Base-by-base conservation (phyloP, 805 yeast species). In the Metschnikowia koreensis region DNA sequence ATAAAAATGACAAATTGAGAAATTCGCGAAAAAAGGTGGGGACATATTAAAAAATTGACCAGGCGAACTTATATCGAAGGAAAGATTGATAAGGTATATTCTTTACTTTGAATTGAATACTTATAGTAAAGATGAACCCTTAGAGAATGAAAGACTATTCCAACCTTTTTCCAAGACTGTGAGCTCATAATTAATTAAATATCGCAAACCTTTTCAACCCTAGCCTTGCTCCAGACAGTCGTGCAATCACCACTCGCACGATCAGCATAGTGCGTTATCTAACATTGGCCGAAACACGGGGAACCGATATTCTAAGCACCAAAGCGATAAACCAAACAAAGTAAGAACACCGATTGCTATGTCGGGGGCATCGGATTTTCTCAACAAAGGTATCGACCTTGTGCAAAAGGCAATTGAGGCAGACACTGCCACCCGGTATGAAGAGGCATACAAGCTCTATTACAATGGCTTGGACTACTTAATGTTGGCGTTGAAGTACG, bases 371-470 rank as follows among this genome's bases (percentile, higher is more conserved):
- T 57, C 75, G 28, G 97, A 93, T 65, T 93, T 93, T 67, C 79
- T 94, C 40, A 84, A 87, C 53, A 94, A 94, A 66, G 99, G 97
- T n/a, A 91, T 94, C 26, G 97, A 91, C 56, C 78, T 91, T 37
- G 96, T 94, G 16, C 96, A 91, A 66, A 87, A 86, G 68, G 99
- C 99, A 26, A 91, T 94, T 50, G 97, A 91, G 66, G 90, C 96
- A 6, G 99, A 94, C 66, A 83, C 89, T 15, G 91, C 91, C 26
- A 86, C 93, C 47, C 80, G 86, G 58, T 93, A 92, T 62, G 97
- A 89, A 48, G 98, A 94, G 60, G 98, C 99, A 0, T 93, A 93
- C 69, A 88, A 90, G 54, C 80, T 89, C 43, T 94, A 94, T 70
- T 92, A 89, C 73, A 88, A 88, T 62, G 97, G 97, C 1, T 76